Percentiles rank a stretch among this genome's conserved stretches.
phyloP scores from a whole-genome alignment of 257 asterid genomes.

The Haberlea rhodopensis region DNA sequence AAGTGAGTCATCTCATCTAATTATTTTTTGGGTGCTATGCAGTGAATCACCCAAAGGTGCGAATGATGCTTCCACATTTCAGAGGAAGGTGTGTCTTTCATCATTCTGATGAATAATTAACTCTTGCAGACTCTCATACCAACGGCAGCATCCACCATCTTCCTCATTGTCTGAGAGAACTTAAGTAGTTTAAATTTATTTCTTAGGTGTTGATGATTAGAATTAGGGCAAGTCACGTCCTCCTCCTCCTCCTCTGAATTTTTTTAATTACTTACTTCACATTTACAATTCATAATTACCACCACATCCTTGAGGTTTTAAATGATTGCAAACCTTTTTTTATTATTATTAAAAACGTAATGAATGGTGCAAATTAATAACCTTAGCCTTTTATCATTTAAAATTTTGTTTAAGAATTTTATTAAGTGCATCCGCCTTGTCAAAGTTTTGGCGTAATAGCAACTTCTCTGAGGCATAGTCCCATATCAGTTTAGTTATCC shows the following conservation, averaged over 20 bases:
- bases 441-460: neutral
- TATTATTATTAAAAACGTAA: neutral
- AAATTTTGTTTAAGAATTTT: too few species aligned
- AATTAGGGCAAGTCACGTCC: slow-evolving; percentile 17
- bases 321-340: neutral
- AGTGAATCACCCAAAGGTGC: slow-evolving; percentile 99
- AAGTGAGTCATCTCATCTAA: neutral
- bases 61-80: slow-evolving; percentile 95
- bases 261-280: neutral
- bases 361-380: neutral
- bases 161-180: slow-evolving; percentile 22
- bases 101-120: slow-evolving; percentile 21
- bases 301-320: slow-evolving; percentile 3
- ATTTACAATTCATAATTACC: neutral
- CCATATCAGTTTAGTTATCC: neutral
- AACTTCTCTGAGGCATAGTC: neutral
- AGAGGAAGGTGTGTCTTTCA: slow-evolving; percentile 78
- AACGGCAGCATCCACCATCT: slow-evolving; percentile 10
- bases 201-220: neutral
- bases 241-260: neutral
- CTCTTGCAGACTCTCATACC: neutral
- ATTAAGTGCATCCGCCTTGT: neutral
- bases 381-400: neutral
- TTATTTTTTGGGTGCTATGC: slow-evolving; percentile 36
- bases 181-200: neutral